phyloP scores from a whole-genome alignment of 495 filamentous ascomycete species.

The Glonium stellatum region DNA sequence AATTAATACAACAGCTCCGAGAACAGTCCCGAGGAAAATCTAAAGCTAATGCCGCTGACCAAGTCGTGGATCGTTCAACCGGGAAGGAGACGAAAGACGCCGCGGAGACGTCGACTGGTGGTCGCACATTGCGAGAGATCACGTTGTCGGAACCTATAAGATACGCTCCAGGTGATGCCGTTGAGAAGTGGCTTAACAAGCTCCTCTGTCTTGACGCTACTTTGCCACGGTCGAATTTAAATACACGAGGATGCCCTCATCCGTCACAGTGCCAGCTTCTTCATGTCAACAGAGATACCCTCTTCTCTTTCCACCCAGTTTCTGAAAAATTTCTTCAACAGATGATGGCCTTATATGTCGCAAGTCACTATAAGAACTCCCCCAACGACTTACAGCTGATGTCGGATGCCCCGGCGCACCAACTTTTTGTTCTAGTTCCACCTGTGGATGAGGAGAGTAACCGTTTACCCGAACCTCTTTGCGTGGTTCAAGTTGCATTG shows the following conservation, averaged over 20 bases:
- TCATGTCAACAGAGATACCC: slow-evolving; percentile 89
- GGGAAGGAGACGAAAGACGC: slow-evolving; percentile 59
- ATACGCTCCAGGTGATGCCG: slow-evolving; percentile 82
- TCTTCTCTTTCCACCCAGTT: slow-evolving; percentile 96
- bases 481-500: slow-evolving; percentile 88
- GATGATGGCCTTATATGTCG: slow-evolving; percentile 97
- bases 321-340: slow-evolving; percentile 95
- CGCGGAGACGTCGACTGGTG: slow-evolving; percentile 53
- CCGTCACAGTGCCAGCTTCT: slow-evolving; percentile 84
- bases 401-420: slow-evolving; percentile 94
- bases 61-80: slow-evolving; percentile 63
- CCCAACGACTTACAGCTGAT: slow-evolving; percentile 97
- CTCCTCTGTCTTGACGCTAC: slow-evolving; percentile 92
- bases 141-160: slow-evolving; percentile 89
- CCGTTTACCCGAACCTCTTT: slow-evolving; percentile 84
- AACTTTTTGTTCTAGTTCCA: slow-evolving; percentile 89
- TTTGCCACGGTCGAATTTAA: slow-evolving; percentile 65
- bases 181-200: slow-evolving; percentile 95
- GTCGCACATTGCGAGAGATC: slow-evolving; percentile 83
- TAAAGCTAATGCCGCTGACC: slow-evolving; percentile 45
- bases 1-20: slow-evolving; percentile 93
- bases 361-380: slow-evolving; percentile 96
- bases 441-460: slow-evolving; percentile 71
- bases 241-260: slow-evolving; percentile 76
- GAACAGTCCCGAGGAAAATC: slow-evolving; percentile 69